Base-by-base conservation (phyloP, 306 rosid species). In the Vigna nakashimae region DNA sequence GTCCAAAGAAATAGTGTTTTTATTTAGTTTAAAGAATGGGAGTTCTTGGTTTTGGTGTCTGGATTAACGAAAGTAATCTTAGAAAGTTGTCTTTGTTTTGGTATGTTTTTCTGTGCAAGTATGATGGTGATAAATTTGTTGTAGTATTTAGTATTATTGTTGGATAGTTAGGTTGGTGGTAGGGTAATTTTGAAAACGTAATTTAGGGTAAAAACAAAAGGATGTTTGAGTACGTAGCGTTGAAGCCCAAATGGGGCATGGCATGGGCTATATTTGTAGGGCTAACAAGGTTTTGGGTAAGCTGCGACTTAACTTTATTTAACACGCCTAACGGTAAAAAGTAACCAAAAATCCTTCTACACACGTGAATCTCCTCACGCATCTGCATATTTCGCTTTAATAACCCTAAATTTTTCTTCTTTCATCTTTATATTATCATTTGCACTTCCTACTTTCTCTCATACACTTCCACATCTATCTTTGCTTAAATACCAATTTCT, bases 161-260 rank as follows among this genome's bases (percentile, higher is more conserved):
- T 17, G 59, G 71, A 17, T 63, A 65, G 58, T 32, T 63, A 65
- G 67, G 74, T n/a, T 76, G 15, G 2, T 32, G 34, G 6, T 30
- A 42, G 46, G 46, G 46, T 53, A 45, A 46, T 30, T 28, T 65
- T 38, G 14, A 62, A 26, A 24, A 2, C 3, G 4, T 28, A 46
- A 24, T 55, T 57, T 71, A 72, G 59, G 22, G 79, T 82, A 62
- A 75, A 82, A 22, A 3, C 16, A 4, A 53, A 53, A 74, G 55
- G 30, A 79, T 42, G 36, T 59, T 42, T 42, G 12, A 42, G 46
- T 42, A 42, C 3, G 46, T 64, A 24, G 17, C 34, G 53, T 49
- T 69, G 22, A 58, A 79, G 84, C 89, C 86, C 82, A 85, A 80
- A 60, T 9, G 22, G 52, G 73, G 43, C 34, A 55, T 67, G 78